Percentiles rank a stretch among this genome's conserved stretches.
phyloP scores from a whole-genome alignment of 2,329 filamentous ascomycete genomes.

The Lecanicillium sp. region DNA sequence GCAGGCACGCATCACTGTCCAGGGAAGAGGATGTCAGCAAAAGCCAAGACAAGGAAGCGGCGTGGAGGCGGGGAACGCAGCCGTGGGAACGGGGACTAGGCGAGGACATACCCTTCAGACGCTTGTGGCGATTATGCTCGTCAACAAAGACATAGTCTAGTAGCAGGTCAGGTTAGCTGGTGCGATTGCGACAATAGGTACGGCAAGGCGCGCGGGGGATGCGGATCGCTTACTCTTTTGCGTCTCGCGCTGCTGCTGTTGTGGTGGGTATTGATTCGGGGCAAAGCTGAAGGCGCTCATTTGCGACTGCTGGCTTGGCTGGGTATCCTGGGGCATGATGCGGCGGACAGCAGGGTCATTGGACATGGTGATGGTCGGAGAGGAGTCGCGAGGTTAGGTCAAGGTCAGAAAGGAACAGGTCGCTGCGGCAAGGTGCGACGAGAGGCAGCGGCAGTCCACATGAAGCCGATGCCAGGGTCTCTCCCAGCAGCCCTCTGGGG shows the following conservation, averaged over 20 bases:
- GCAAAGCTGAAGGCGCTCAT: constrained; percentile 74
- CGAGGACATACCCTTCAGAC: constrained; percentile 68
- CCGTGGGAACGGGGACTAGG: background rate
- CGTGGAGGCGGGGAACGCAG: background rate
- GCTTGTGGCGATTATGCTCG: constrained; percentile 96
- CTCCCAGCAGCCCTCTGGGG: too few species aligned
- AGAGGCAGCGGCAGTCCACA: background rate
- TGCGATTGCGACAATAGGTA: background rate
- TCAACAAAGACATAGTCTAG: constrained; percentile 98
- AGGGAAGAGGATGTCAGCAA: background rate
- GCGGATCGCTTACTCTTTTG: constrained; percentile 6
- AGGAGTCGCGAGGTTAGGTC: constrained; percentile 9
- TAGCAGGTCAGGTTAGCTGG: constrained; percentile 22
- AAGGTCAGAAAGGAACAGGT: too few species aligned
- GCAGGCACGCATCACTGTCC: constrained; percentile 86
- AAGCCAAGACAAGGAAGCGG: background rate
- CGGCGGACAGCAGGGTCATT: constrained; percentile 54
- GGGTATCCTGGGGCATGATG: too few species aligned
- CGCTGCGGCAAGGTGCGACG: background rate
- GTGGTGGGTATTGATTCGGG: constrained; percentile 42
- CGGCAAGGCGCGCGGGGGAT: background rate
- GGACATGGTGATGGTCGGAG: constrained; percentile 40
- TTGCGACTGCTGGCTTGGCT: constrained; percentile 59
- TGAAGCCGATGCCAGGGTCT: constrained; percentile 1
- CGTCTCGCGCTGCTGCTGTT: constrained; percentile 42